These are phyloP conservation scores for Isatis lusitanica DNA, from an alignment of 441 rosid species.

Conservation along the genomic window DNA sequence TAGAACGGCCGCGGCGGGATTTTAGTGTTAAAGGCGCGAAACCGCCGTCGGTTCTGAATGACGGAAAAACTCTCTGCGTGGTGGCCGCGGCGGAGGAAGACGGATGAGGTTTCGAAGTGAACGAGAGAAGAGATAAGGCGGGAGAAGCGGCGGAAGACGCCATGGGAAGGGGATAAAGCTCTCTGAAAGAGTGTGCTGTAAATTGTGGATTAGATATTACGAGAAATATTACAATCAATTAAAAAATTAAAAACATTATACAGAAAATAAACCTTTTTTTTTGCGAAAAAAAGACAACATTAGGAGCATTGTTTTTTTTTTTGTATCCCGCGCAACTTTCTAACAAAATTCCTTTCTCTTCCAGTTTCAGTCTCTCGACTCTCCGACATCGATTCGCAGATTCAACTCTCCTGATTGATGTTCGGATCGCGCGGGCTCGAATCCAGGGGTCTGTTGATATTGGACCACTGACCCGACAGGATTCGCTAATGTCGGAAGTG, in stretches of 20 bases:
- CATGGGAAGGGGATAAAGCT: slow-evolving; percentile 38
- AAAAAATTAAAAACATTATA: not conserved
- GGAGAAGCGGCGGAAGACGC: slow-evolving; percentile 29
- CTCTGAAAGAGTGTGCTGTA: slow-evolving; percentile 8
- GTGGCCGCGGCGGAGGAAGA: slow-evolving; percentile 18
- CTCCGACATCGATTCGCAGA: slow-evolving; percentile 23
- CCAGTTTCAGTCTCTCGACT: slow-evolving; percentile 5
- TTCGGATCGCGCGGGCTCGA: slow-evolving; percentile 16
- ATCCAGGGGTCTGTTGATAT: slow-evolving; percentile 29
- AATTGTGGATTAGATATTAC: slow-evolving; percentile 29
- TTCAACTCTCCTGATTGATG: slow-evolving; percentile 25
- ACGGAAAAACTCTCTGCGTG: slow-evolving; percentile 23
- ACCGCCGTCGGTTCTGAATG: slow-evolving; percentile 20
- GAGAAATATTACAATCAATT: not conserved
- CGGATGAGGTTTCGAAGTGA: slow-evolving; percentile 20
- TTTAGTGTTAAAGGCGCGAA: slow-evolving; percentile 32
- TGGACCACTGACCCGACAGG: slow-evolving; percentile 21
- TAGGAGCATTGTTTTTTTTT: not conserved
- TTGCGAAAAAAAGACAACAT: not conserved
- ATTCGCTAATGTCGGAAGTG: slow-evolving; percentile 46
- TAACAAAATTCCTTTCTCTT: slow-evolving; percentile 20
- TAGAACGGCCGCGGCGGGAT: slow-evolving; percentile 38
- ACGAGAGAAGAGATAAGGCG: slow-evolving; percentile 22
- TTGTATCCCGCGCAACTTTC: slow-evolving; percentile 53
- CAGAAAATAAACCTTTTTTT: not conserved